A percentile compares a stretch with the other conserved stretches of the same genome.
These are phyloP conservation scores for Fraxinus nigra DNA, from an alignment of 305 asterid genomes.

Conservation along the genomic window DNA sequence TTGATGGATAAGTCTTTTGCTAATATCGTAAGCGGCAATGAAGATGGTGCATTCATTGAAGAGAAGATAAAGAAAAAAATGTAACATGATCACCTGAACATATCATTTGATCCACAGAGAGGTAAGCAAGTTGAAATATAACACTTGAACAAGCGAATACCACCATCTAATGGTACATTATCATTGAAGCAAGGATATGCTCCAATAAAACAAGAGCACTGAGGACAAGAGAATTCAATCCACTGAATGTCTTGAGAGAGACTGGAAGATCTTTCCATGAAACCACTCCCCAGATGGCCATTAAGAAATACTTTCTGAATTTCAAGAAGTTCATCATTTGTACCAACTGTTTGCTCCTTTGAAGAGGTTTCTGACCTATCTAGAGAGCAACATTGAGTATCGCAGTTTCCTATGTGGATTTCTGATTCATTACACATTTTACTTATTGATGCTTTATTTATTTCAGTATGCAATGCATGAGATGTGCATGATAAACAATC, in stretches of 20 bases:
- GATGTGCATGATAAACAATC: slow-evolving; percentile 36
- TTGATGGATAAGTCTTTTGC: not conserved
- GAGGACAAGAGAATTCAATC: slow-evolving; percentile 65
- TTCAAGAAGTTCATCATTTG: slow-evolving; percentile 46
- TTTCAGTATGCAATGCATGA: slow-evolving; percentile 35
- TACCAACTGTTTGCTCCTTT: slow-evolving; percentile 30
- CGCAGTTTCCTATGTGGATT: slow-evolving; percentile 18
- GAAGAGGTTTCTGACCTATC: slow-evolving; percentile 29
- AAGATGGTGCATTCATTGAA: not conserved
- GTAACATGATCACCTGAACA: slow-evolving; percentile 51
- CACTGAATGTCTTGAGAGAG: slow-evolving; percentile 73
- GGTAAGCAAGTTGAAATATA: slow-evolving; percentile 59
- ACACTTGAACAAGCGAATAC: slow-evolving; percentile 82
- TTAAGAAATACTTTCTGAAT: slow-evolving; percentile 73
- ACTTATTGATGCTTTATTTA: slow-evolving; percentile 23
- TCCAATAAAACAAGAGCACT: slow-evolving; percentile 72
- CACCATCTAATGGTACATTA: slow-evolving; percentile 64
- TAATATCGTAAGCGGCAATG: not conserved
- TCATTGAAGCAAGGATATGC: slow-evolving; percentile 75
- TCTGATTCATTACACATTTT: slow-evolving; percentile 3
- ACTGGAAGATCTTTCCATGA: slow-evolving; percentile 68
- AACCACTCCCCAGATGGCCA: slow-evolving; percentile 80
- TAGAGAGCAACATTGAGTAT: slow-evolving; percentile 37
- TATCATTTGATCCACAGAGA: slow-evolving; percentile 44
- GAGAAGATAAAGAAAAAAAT: not conserved